A percentile compares a stretch with the other conserved stretches of the same genome.
Evolutionary conservation across 1,284 basidiomycete genomes (phyloP).

Genomic region (Ceratobasidium sp.): DNA sequence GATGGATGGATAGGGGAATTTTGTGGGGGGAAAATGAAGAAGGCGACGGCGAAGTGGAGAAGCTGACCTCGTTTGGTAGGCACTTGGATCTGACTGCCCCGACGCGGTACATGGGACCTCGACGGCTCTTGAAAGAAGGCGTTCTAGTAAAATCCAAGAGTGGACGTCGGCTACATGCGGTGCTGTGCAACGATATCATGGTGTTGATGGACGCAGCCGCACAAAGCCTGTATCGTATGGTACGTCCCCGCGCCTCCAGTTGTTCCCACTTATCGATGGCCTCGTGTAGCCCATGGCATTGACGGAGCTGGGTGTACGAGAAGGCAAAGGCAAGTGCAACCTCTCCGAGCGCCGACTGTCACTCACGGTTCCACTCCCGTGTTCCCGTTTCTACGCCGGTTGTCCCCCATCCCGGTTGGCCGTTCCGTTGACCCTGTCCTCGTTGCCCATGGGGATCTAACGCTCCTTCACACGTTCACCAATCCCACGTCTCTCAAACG

Average conservation of each 20-base stretch:
- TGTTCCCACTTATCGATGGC: slow-evolving; percentile 34
- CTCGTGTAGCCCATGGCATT: slow-evolving; percentile 67
- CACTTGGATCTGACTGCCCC: slow-evolving; percentile 89
- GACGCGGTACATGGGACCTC: slow-evolving; percentile 77
- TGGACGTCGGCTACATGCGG: slow-evolving; percentile 75
- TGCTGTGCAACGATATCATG: slow-evolving; percentile 81
- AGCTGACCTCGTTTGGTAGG: slow-evolving; percentile 50
- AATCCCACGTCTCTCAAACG: not conserved
- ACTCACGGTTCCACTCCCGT: not conserved
- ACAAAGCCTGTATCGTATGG: slow-evolving; percentile 80
- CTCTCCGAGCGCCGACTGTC: not conserved
- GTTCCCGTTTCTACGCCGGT: not conserved
- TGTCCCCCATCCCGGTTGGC: not conserved
- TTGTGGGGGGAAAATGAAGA: not conserved
- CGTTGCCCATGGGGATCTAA: slow-evolving; percentile 48
- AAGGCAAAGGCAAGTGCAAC: slow-evolving; percentile 55
- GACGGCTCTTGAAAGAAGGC: slow-evolving; percentile 82
- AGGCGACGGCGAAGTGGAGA: slow-evolving; percentile 38
- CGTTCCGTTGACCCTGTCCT: slow-evolving; percentile 10
- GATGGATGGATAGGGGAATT: not conserved
- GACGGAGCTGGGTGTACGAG: slow-evolving; percentile 66
- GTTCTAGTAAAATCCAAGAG: slow-evolving; percentile 81
- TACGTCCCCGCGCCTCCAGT: slow-evolving; percentile 52
- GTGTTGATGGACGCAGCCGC: slow-evolving; percentile 74
- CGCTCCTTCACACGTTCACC: slow-evolving; percentile 5